Percentiles rank a stretch among this genome's conserved stretches.
Evolutionary conservation across 2,329 filamentous ascomycete species (phyloP).

Genomic region (Calonectria pseudoturangicola): DNA sequence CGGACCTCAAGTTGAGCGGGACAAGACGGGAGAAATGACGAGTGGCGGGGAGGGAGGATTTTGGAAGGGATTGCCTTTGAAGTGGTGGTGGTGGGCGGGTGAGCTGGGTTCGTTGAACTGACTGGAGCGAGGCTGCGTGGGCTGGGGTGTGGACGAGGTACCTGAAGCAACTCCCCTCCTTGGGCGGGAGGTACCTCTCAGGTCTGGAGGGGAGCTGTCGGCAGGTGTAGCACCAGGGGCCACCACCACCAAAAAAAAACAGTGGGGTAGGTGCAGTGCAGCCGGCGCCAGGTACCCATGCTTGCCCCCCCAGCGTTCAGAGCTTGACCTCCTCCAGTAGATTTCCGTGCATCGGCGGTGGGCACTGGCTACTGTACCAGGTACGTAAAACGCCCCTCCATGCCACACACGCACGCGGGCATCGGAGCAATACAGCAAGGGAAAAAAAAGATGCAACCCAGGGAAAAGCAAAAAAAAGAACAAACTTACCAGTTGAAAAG

Average conservation of each 20-base stretch:
- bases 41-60: conserved; percentile 51
- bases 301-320: conserved; percentile 8
- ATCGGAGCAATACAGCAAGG: conserved; percentile 8
- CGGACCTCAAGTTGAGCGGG: conserved; percentile 52
- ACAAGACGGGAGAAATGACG: conserved; percentile 42
- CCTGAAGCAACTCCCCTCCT: conserved; percentile 36
- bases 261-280: conserved; percentile 52
- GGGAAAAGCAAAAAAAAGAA: background rate
- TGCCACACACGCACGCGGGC: conserved; percentile 15
- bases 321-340: conserved; percentile 23
- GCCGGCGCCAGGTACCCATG: conserved; percentile 38
- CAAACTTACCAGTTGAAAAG: conserved; percentile 21
- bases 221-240: conserved; percentile 33
- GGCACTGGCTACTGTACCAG: conserved; percentile 22
- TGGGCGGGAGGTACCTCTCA: conserved; percentile 34
- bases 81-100: conserved; percentile 49
- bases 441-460: background rate
- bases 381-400: conserved; percentile 36
- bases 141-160: conserved; percentile 39
- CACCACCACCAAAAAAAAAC: conserved; percentile 45
- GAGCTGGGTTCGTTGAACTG: conserved; percentile 55
- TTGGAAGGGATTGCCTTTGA: conserved; percentile 51
- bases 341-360: conserved; percentile 38
- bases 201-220: conserved; percentile 31
- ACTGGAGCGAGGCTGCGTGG: conserved; percentile 52